phyloP scores from a whole-genome alignment of 2,329 filamentous ascomycete species.

The Alternaria triticina region DNA sequence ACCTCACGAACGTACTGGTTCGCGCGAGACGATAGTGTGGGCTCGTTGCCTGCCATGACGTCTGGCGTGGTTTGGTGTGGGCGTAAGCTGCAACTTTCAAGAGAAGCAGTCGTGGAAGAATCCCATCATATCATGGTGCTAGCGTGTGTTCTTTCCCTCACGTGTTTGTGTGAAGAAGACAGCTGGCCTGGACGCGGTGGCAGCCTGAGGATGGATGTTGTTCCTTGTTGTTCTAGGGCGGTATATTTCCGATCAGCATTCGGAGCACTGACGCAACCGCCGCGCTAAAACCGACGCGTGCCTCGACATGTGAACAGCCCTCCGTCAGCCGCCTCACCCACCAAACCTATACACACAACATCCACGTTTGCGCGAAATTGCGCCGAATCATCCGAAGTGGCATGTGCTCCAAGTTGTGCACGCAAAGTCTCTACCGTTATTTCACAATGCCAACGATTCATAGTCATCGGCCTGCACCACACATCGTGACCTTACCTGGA shows the following conservation, averaged over 20 bases:
- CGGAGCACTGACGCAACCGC: constrained; percentile 39
- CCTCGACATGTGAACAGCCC: constrained; percentile 26
- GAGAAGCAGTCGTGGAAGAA: constrained; percentile 3
- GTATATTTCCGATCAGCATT: constrained; percentile 19
- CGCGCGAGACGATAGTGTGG: constrained; percentile 39
- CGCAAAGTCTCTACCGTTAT: not conserved
- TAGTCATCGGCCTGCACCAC: not conserved
- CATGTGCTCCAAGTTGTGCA: not conserved
- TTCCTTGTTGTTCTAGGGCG: constrained; percentile 14
- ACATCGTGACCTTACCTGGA: not conserved
- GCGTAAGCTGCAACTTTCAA: constrained; percentile 6
- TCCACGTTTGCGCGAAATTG: not conserved
- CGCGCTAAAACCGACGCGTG: constrained; percentile 28
- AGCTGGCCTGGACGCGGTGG: constrained; percentile 12
- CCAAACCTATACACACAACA: not conserved
- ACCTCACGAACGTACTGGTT: constrained; percentile 56
- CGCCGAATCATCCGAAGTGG: not conserved
- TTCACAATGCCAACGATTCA: not conserved
- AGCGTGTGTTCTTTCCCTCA: constrained; percentile 12
- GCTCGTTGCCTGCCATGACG: constrained; percentile 27
- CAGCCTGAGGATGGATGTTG: constrained; percentile 19
- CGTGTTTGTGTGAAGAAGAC: constrained; percentile 3
- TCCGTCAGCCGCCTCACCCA: constrained; percentile 1
- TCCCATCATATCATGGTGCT: constrained; percentile 22
- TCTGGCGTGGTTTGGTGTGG: not conserved